Evolutionary conservation across 768 basidiomycete species (phyloP).

Genomic region (Lentinus brumalis): DNA sequence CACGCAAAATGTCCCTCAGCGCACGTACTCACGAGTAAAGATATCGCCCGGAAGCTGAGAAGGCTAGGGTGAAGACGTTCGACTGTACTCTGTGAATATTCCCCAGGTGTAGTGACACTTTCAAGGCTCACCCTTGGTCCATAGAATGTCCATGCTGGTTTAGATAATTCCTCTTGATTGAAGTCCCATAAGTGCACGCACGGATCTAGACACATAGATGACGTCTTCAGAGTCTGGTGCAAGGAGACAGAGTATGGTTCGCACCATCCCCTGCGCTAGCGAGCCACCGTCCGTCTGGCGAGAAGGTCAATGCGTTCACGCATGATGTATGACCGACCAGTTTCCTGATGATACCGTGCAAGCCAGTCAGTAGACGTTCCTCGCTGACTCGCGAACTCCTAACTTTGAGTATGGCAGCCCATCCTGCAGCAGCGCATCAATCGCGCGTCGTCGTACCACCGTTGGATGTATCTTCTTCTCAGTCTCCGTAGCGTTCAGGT

Average conservation of each 20-base stretch:
- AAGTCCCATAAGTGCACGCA: constrained; percentile 39
- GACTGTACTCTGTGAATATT: constrained; percentile 41
- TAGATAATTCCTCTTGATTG: constrained; percentile 31
- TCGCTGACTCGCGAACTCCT: background rate
- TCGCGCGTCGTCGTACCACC: background rate
- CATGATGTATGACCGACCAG: constrained; percentile 38
- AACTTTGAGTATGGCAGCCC: constrained; percentile 32
- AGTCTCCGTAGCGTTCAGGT: background rate
- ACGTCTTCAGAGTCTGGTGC: background rate
- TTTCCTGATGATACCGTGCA: constrained; percentile 25
- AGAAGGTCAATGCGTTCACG: constrained; percentile 40
- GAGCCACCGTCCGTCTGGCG: constrained; percentile 39
- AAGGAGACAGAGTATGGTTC: background rate
- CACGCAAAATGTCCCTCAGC: background rate
- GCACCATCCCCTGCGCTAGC: constrained; percentile 42
- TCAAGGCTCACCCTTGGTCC: constrained; percentile 30
- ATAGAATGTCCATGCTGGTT: constrained; percentile 29
- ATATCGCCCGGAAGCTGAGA: constrained; percentile 66
- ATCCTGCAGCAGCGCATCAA: constrained; percentile 6
- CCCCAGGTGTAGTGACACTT: background rate
- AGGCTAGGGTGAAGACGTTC: constrained; percentile 71
- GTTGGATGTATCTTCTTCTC: background rate
- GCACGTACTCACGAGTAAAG: constrained; percentile 58
- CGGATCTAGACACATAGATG: constrained; percentile 28
- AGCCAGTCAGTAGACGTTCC: background rate